A percentile compares a stretch with the other conserved stretches of the same genome.
Evolutionary conservation across 148 eudicot species (phyloP).

Genomic region (Vaccinium vitisidaea): DNA sequence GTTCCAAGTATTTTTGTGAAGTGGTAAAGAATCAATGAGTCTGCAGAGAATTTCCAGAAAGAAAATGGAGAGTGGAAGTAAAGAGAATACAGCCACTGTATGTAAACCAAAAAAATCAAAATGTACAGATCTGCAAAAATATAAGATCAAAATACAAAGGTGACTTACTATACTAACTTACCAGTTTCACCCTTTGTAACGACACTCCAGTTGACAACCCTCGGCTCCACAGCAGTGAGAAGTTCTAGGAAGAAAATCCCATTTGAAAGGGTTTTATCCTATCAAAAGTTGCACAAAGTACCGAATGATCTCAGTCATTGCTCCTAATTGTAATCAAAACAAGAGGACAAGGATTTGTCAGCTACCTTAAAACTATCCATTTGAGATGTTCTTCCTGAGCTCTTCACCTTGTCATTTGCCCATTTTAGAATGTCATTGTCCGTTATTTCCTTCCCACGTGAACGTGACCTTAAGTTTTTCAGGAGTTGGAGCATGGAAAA

Average conservation of each 20-base stretch:
- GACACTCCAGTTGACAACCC: conserved; percentile 90
- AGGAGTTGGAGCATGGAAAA: conserved; percentile 86
- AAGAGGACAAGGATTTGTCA: neutral
- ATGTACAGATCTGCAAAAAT: neutral
- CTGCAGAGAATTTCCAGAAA: neutral
- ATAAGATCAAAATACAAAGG: neutral
- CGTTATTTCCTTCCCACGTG: conserved; percentile 81
- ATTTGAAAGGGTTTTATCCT: conserved; percentile 81
- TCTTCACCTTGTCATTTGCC: conserved; percentile 82
- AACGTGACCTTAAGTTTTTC: conserved; percentile 68
- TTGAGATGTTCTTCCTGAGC: conserved; percentile 54
- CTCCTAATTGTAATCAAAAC: neutral
- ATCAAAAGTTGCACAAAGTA: conserved; percentile 11
- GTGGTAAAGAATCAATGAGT: neutral
- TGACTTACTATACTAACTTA: conserved; percentile 20
- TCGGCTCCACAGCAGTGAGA: conserved; percentile 82
- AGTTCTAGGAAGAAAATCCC: conserved; percentile 88
- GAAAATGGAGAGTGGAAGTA: neutral
- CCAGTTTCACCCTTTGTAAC: conserved; percentile 87
- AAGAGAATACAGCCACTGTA: neutral
- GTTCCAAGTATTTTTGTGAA: neutral
- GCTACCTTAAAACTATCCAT: conserved; percentile 83
- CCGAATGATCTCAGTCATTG: conserved; percentile 10
- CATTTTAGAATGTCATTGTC: conserved; percentile 78
- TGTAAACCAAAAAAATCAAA: neutral